A percentile compares a stretch with the other conserved stretches of the same genome.
Conservation (phyloP, 75 land plant species). For the Gnetum montanum region DNA sequence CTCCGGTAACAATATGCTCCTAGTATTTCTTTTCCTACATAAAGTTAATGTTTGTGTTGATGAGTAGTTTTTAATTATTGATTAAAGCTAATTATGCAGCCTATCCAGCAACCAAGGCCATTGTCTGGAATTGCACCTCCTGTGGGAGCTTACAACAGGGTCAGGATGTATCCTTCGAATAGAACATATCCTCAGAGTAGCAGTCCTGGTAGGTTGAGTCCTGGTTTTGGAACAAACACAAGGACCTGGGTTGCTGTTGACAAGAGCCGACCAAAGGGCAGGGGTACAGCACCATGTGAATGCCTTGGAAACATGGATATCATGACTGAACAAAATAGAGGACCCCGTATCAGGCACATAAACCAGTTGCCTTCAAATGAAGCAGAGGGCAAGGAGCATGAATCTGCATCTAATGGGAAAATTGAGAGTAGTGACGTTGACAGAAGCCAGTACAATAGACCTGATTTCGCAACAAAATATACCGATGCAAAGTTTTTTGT, state of each 20-base stretch:
- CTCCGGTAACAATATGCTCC: conserved; percentile 31
- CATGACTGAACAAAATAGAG: conserved; percentile 74
- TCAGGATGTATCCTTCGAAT: conserved; percentile 20
- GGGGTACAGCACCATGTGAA: conserved; percentile 36
- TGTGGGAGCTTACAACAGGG: conserved; percentile 15
- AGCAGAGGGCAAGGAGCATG: not conserved
- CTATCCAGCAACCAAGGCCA: conserved; percentile 32
- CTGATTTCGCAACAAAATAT: conserved; percentile 30
- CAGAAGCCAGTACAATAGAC: conserved; percentile 30
- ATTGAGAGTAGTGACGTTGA: conserved; percentile 10
- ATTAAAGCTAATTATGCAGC: conserved; percentile 8
- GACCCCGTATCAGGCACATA: conserved; percentile 43
- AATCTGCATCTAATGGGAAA: not conserved
- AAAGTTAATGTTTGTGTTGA: not conserved
- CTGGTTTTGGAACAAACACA: conserved; percentile 22
- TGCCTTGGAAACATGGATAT: conserved; percentile 43
- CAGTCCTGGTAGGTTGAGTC: conserved; percentile 29
- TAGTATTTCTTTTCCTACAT: not conserved
- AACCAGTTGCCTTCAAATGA: not conserved
- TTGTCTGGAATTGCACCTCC: conserved; percentile 31
- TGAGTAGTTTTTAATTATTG: not conserved
- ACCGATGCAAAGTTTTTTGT: conserved; percentile 26
- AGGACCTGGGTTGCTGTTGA: conserved; percentile 36
- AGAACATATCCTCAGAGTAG: conserved; percentile 23
- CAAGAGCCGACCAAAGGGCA: conserved; percentile 44